Conservation (phyloP, 1,284 basidiomycete genomes). For the Grifola frondosa region DNA sequence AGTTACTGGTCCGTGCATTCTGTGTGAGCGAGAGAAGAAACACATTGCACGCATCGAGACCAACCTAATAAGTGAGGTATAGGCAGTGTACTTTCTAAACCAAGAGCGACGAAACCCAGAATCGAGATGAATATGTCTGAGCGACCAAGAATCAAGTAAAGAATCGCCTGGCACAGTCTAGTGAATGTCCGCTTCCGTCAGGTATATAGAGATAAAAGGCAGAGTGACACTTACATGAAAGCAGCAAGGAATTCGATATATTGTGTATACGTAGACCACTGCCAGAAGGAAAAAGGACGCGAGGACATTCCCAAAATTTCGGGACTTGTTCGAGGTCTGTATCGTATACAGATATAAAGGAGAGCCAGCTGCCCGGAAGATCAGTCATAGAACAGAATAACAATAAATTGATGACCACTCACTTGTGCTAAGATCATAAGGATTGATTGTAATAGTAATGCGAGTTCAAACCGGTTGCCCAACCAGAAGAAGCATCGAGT, state of each 20-base stretch:
- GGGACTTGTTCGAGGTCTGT: conserved; percentile 56
- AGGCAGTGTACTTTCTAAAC: conserved; percentile 80
- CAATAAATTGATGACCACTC: conserved; percentile 22
- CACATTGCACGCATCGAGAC: conserved; percentile 19
- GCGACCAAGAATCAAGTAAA: conserved; percentile 74
- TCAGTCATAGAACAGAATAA: conserved; percentile 6
- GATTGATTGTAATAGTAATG: conserved; percentile 75
- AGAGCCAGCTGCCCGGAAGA: conserved; percentile 55
- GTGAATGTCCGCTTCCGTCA: conserved; percentile 17
- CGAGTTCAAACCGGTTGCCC: conserved; percentile 75
- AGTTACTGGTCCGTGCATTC: conserved; percentile 55
- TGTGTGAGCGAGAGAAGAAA: neutral
- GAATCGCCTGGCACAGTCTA: conserved; percentile 69
- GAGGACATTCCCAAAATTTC: conserved; percentile 58
- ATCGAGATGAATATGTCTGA: conserved; percentile 61
- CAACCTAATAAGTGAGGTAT: conserved; percentile 78
- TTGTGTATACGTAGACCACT: conserved; percentile 76
- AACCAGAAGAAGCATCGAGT: conserved; percentile 88
- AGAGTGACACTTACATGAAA: conserved; percentile 54
- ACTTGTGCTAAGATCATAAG: conserved; percentile 83
- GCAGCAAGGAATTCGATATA: conserved; percentile 84
- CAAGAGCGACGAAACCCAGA: conserved; percentile 77
- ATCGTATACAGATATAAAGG: conserved; percentile 76
- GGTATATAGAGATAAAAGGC: neutral
- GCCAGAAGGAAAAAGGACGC: conserved; percentile 82